phyloP scores from a whole-genome alignment of 306 rosid species.

The Arachis hypogaea region DNA sequence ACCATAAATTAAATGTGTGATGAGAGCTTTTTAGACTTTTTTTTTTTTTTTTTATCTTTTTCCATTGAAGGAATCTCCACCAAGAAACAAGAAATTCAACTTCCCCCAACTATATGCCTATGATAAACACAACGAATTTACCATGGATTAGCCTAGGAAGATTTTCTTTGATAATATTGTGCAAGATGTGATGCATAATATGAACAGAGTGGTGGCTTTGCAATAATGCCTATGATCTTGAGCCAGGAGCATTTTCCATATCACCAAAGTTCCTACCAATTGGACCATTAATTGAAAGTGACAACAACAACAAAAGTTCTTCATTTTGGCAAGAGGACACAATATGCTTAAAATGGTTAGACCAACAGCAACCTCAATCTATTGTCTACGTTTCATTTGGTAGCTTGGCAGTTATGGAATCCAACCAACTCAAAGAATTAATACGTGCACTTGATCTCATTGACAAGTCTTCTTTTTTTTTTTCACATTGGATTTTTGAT shows the following conservation, averaged over 20 bases:
- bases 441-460: no score
- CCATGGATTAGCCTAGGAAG: slow-evolving; percentile 34
- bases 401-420: no score
- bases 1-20: no score
- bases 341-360: slow-evolving; percentile 42
- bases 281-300: slow-evolving; percentile 42
- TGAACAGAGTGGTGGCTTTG: slow-evolving; percentile 42
- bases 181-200: slow-evolving; percentile 3
- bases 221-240: slow-evolving; percentile 41
- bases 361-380: slow-evolving; percentile 28
- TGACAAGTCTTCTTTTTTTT: no score
- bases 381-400: no score
- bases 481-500: no score
- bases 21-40: no score
- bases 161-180: background rate
- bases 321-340: slow-evolving; percentile 45
- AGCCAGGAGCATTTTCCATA: slow-evolving; percentile 30
- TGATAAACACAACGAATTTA: slow-evolving; percentile 16
- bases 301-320: background rate
- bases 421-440: no score
- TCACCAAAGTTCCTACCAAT: slow-evolving; percentile 41
- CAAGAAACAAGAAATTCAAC: slow-evolving; percentile 30
- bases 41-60: background rate
- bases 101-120: slow-evolving; percentile 40
- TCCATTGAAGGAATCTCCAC: slow-evolving; percentile 34